These are phyloP conservation scores for Schwanniomyces pseudopolymorphus DNA, from an alignment of 805 yeast species.

Conservation along the genomic window DNA sequence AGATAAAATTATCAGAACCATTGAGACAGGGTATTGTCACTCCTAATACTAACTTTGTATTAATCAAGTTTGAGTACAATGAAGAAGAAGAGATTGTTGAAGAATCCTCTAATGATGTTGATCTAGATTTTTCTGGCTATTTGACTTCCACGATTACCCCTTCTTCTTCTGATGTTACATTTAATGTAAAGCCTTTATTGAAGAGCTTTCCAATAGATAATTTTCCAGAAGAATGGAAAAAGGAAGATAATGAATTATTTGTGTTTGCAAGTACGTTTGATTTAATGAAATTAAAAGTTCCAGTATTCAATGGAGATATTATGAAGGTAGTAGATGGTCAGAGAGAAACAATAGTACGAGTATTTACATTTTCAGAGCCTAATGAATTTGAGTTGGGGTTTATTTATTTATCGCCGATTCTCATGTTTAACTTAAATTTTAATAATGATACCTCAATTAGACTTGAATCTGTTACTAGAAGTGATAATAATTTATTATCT, in stretches of 20 bases:
- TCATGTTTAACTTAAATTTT: constrained; percentile 48
- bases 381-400: constrained; percentile 38
- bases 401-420: constrained; percentile 63
- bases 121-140: constrained; percentile 32
- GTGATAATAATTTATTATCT: constrained; percentile 18
- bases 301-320: constrained; percentile 69
- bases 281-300: constrained; percentile 50
- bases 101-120: constrained; percentile 6
- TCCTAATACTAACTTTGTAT: constrained; percentile 49
- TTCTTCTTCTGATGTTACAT: constrained; percentile 3
- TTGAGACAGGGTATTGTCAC: constrained; percentile 62
- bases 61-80: constrained; percentile 37
- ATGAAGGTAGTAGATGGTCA: constrained; percentile 31
- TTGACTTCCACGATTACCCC: constrained; percentile 23
- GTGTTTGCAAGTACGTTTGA: constrained; percentile 46
- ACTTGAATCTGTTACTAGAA: constrained; percentile 15
- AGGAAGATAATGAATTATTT: constrained; percentile 40
- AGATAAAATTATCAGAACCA: constrained; percentile 67
- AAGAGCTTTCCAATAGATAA: constrained; percentile 23
- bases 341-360: constrained; percentile 30
- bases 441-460: constrained; percentile 21
- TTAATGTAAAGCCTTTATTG: constrained; percentile 28
- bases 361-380: constrained; percentile 68
- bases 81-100: constrained; percentile 5
- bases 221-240: constrained; percentile 19